phyloP scores from a whole-genome alignment of 495 filamentous ascomycete genomes.

The Lepidopterella palustris region DNA sequence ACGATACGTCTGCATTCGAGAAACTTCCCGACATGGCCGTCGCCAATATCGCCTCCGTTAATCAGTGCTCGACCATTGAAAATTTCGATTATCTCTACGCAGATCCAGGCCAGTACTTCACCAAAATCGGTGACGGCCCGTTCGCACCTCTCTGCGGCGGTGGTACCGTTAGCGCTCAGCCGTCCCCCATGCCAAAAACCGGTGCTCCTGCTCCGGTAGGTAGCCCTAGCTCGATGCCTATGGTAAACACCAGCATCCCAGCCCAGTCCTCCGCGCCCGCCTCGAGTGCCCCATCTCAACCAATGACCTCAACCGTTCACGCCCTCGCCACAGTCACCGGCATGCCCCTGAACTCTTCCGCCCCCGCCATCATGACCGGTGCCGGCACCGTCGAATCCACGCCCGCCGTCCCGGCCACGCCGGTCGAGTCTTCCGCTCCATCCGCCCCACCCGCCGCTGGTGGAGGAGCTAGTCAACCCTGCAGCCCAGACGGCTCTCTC shows the following conservation, averaged over 20 bases:
- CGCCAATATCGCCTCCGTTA: slow-evolving; percentile 45
- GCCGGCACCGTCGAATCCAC: not conserved
- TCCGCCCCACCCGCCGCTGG: not conserved
- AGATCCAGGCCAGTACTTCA: slow-evolving; percentile 21
- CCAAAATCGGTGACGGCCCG: slow-evolving; percentile 10
- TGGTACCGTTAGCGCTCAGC: not conserved
- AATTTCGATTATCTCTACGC: slow-evolving; percentile 17
- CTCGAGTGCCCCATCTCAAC: not conserved
- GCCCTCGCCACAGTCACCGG: slow-evolving; percentile 14
- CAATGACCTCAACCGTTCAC: slow-evolving; percentile 10
- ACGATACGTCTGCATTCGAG: slow-evolving; percentile 29
- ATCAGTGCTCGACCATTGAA: slow-evolving; percentile 21
- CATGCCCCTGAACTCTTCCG: not conserved
- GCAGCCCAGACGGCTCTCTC: slow-evolving; percentile 24
- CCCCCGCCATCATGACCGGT: not conserved
- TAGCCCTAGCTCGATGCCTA: not conserved
- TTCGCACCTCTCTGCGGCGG: slow-evolving; percentile 11
- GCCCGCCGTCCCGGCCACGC: not conserved
- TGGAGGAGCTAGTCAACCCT: slow-evolving; percentile 12
- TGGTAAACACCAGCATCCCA: not conserved
- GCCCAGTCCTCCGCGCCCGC: not conserved
- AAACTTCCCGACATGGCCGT: slow-evolving; percentile 51
- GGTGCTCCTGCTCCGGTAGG: not conserved
- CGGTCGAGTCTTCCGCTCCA: not conserved
- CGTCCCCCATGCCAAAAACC: not conserved